Evolutionary conservation across 176 grass and related monocot genomes (phyloP).

Genomic region (Carex pumila): DNA sequence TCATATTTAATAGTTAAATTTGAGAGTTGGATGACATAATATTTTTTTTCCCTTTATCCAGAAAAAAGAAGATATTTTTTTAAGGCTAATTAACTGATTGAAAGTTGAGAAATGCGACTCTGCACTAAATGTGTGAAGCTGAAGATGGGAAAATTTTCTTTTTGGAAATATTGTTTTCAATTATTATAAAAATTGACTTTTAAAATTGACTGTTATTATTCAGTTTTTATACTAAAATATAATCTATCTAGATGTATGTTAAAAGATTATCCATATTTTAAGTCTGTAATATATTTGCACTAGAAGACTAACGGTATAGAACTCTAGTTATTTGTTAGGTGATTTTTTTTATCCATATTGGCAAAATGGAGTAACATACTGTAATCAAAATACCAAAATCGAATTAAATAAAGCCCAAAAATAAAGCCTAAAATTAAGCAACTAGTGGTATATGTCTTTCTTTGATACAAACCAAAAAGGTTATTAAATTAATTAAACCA

Average conservation of each 20-base stretch:
- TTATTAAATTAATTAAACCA: not conserved
- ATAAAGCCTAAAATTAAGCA: slow-evolving; percentile 18
- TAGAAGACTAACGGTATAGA: not conserved
- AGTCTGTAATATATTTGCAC: not conserved
- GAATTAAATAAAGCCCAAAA: not conserved
- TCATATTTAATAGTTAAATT: too few species aligned
- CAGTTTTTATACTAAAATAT: not conserved
- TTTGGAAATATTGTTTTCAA: not conserved
- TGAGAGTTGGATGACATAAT: too few species aligned
- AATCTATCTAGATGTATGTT: not conserved
- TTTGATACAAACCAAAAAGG: not conserved
- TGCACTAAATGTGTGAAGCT: not conserved
- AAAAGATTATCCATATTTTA: not conserved
- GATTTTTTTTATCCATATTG: not conserved
- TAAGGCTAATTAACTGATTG: too few species aligned
- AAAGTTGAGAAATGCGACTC: too few species aligned
- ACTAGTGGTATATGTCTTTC: slow-evolving; percentile 1
- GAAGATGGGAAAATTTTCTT: not conserved
- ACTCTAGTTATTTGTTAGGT: not conserved
- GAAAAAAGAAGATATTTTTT: too few species aligned
- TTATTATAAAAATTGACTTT: not conserved
- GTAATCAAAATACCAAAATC: not conserved
- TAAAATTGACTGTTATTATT: too few species aligned
- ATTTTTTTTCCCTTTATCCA: too few species aligned
- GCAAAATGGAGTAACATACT: not conserved